Evolutionary conservation across 176 grass and related monocot genomes (phyloP), one percentile per base, ranked within the genome.

Genomic region (Musa acuminata): DNA sequence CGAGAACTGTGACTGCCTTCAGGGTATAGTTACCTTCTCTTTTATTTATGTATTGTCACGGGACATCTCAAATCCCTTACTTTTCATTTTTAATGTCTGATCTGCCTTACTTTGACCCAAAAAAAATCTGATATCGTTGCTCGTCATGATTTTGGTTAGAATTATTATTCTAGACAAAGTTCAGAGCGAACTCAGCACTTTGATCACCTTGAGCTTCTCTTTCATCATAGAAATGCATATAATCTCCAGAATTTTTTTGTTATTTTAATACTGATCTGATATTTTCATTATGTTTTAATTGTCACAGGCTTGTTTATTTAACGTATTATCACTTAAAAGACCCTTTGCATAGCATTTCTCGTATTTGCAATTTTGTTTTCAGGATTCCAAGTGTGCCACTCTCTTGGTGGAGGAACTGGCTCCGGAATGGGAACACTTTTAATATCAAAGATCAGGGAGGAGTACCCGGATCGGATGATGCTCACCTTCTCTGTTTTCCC

Each of bases 1-100:
- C 3, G 76, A 78, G 51, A 78, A 78, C 76, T 78, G 76, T 7
- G 76, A 78, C 64, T 78, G 76, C n/a, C 64, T 78, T 35, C 76
- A 78, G 63, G 76, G 76, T 78, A 55, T 14, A 55, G 9, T 14
- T 17, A 6, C 12, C 20, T 63, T 64, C 12, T 51, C 14, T 53
- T 9, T 51, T 64, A 16, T 10, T 23, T 50, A 8, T 29, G 16
- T 29, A 43, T 0, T 43, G 35, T 43, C 35, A 43, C 3, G 35
- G 35, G 4, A 6, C 35, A 43, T 43, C 35, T 43, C 35, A 43
- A 6, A 43, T 43, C 35, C 4, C 35, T 43, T 43, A 43, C 0
- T 43, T 43, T 43, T 43, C 35, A 43, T 43, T 6, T 43, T 43
- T 43, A 43, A 43, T 43, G 35, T 43, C 35, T 43, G 35, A 43